Evolutionary conservation across 2,329 filamentous ascomycete species (phyloP), one percentile per base, ranked within the genome.

Genomic region (Diaporthe capsici): DNA sequence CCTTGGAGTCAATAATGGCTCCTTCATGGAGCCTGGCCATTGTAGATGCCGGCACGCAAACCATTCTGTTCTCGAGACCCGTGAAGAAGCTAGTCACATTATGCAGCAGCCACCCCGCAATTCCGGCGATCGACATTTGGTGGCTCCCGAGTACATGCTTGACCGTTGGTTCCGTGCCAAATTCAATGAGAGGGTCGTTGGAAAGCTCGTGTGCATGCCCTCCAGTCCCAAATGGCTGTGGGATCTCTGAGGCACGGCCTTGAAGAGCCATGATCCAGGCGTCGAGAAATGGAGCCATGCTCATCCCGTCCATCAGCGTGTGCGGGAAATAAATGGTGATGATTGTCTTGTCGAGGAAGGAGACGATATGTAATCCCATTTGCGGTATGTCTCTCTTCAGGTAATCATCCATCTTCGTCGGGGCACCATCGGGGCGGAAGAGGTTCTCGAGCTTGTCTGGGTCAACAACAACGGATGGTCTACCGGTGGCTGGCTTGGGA

Each of bases 261-360:
- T 80, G 76, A 6, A 88, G 76, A 6, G 85, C 81, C 1, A 83
- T 73, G 0, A 79, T 81, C 87, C 86, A 88, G 20, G 80, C 83
- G 3, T 83, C 77, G 0, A 87, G 72, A 7, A 88, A 77, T 1
- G 80, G 82, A 20, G 80, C 76, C 67, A 81, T 80, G 1, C 83
- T 86, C 75, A 86, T 81, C 1, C 82, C 84, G 76, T 88, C 87
- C 71, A 83, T 81, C 0, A 86, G 75, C 0, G 83, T 82, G 37
- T 88, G 87, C 6, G 83, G 81, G 80, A 82, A 87, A 55, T 82
- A 80, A 0, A 88, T 61, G 0, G 81, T 81, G 3, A 88, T 78
- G 0, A 87, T 78, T 0, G 87, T 89, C 3, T 81, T 81, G 75
- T 88, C 83, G 5, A 77, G 79, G 77, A 88, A 87, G 0, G 84